These are phyloP conservation scores for Tulasnella calospora DNA, from an alignment of 768 basidiomycete species.

Conservation along the genomic window DNA sequence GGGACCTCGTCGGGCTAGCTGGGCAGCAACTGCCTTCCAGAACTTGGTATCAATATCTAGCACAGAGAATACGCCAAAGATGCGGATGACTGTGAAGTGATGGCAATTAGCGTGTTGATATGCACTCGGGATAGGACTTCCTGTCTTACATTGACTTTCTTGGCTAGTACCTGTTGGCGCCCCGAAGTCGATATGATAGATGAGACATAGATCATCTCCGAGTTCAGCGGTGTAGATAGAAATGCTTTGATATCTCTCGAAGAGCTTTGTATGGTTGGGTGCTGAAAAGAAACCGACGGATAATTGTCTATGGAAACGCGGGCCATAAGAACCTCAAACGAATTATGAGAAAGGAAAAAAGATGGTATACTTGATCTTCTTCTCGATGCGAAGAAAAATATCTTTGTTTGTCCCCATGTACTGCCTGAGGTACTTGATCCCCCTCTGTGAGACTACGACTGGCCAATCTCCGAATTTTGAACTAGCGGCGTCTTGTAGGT, in stretches of 20 bases:
- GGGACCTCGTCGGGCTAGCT: constrained; percentile 44
- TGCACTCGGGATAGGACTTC: not conserved
- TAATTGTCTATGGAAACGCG: constrained; percentile 47
- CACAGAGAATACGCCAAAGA: constrained; percentile 51
- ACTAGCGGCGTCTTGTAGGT: not conserved
- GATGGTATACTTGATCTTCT: constrained; percentile 58
- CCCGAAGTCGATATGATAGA: constrained; percentile 33
- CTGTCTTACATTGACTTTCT: constrained; percentile 15
- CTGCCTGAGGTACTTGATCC: constrained; percentile 48
- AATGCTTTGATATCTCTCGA: constrained; percentile 43
- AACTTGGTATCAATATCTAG: constrained; percentile 44
- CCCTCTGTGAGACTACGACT: constrained; percentile 51
- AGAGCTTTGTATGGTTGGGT: constrained; percentile 62
- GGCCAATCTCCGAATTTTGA: constrained; percentile 55
- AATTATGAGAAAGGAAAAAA: not conserved
- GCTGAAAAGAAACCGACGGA: constrained; percentile 65
- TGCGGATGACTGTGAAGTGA: constrained; percentile 24
- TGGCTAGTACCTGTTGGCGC: not conserved
- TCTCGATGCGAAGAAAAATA: constrained; percentile 51
- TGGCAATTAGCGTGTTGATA: not conserved
- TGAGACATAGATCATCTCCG: constrained; percentile 48
- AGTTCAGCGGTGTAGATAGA: constrained; percentile 69
- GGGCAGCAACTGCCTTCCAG: constrained; percentile 46
- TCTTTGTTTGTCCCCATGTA: constrained; percentile 44
- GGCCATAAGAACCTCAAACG: not conserved